Evolutionary conservation across 108 stramenopile species (phyloP).

Genomic region (Nannochloropsis salina): DNA sequence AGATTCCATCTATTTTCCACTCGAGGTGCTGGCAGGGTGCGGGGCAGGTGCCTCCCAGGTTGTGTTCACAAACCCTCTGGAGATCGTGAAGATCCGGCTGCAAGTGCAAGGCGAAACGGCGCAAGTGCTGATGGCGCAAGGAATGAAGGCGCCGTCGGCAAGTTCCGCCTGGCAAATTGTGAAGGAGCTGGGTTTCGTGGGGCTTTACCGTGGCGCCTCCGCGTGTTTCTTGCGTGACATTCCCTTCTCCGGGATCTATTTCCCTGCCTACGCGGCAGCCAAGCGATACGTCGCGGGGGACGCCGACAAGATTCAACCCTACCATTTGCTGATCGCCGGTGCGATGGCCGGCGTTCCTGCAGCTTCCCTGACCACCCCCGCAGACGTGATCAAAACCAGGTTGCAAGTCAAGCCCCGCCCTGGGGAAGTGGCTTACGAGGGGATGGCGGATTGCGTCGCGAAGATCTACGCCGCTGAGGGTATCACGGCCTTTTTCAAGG

Average conservation of each 20-base stretch:
- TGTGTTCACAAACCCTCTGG: constrained; percentile 41
- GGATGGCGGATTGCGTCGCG: constrained; percentile 55
- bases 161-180: constrained; percentile 34
- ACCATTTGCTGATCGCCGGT: constrained; percentile 51
- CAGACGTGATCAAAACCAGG: constrained; percentile 59
- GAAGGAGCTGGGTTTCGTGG: constrained; percentile 33
- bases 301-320: constrained; percentile 22
- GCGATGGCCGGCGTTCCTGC: constrained; percentile 54
- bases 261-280: constrained; percentile 49
- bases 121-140: background rate
- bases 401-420: constrained; percentile 49
- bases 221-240: constrained; percentile 48
- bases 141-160: constrained; percentile 23
- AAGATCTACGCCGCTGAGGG: constrained; percentile 56
- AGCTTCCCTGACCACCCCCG: constrained; percentile 55
- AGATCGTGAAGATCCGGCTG: constrained; percentile 48
- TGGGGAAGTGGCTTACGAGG: constrained; percentile 51
- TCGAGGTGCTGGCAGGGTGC: constrained; percentile 46
- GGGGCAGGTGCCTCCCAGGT: constrained; percentile 45
- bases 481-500: constrained; percentile 57
- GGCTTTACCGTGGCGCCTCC: constrained; percentile 41
- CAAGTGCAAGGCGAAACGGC: constrained; percentile 47
- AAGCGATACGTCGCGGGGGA: constrained; percentile 35
- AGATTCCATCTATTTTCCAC: constrained; percentile 36
- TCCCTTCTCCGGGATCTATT: constrained; percentile 47